Percentiles rank a stretch among this genome's conserved stretches.
Evolutionary conservation across 2,329 filamentous ascomycete species (phyloP).

Genomic region (Thelonectria olida): DNA sequence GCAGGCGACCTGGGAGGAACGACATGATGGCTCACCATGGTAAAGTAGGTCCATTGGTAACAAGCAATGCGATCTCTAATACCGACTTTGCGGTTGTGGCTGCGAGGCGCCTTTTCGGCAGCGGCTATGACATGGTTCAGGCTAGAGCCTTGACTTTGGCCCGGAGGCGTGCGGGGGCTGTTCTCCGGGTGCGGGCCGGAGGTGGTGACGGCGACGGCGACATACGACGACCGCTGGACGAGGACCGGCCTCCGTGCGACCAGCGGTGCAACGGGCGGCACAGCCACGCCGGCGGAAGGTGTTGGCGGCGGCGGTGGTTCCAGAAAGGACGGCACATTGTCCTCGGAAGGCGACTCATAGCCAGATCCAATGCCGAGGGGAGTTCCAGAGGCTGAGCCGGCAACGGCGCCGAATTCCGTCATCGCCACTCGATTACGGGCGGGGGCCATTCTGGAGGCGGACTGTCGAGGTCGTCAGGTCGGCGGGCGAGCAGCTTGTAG

Average conservation of each 20-base stretch:
- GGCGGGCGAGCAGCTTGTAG: conserved; percentile 56
- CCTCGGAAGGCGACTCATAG: conserved; percentile 52
- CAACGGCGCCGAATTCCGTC: conserved; percentile 19
- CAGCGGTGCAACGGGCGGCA: neutral
- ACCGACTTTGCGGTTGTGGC: conserved; percentile 50
- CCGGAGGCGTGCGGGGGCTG: conserved; percentile 17
- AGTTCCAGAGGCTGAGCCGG: conserved; percentile 6
- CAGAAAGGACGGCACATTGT: conserved; percentile 43
- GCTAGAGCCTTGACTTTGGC: conserved; percentile 28
- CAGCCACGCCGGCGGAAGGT: neutral
- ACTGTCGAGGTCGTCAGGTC: conserved; percentile 57
- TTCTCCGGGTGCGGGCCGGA: neutral
- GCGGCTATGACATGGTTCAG: conserved; percentile 48
- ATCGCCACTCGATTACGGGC: conserved; percentile 41
- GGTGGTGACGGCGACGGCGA: conserved; percentile 23
- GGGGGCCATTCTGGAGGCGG: conserved; percentile 49
- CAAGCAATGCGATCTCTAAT: conserved; percentile 62
- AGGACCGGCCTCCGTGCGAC: conserved; percentile 22
- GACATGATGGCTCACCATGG: conserved; percentile 49
- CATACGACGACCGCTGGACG: conserved; percentile 30
- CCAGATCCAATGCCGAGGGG: conserved; percentile 27
- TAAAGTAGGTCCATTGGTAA: conserved; percentile 81
- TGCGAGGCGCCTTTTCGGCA: conserved; percentile 35
- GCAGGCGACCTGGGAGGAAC: neutral
- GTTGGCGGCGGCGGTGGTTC: conserved; percentile 22